phyloP scores from a whole-genome alignment of 2,329 filamentous ascomycete species.

The Xylariomycetidae sp. region DNA sequence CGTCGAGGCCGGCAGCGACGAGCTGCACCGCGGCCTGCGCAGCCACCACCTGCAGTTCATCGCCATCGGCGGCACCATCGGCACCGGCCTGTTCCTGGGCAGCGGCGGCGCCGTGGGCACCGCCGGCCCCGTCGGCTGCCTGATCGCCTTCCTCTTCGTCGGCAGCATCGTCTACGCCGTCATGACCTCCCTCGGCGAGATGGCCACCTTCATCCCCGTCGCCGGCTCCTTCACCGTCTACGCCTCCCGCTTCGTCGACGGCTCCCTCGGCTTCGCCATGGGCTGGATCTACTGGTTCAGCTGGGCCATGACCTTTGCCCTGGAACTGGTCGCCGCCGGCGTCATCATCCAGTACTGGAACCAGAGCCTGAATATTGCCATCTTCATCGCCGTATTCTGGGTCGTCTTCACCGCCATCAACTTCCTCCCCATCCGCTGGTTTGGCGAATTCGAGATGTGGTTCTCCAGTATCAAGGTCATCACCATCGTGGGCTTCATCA shows the following conservation, averaged over 20 bases:
- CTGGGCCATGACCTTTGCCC: constrained; percentile 64
- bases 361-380: constrained; percentile 53
- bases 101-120: constrained; percentile 56
- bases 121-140: constrained; percentile 58
- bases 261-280: constrained; percentile 68
- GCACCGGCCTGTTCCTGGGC: constrained; percentile 67
- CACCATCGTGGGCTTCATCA: constrained; percentile 68
- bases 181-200: constrained; percentile 65
- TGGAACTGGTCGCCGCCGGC: constrained; percentile 67
- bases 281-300: constrained; percentile 82
- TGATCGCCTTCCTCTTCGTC: constrained; percentile 65
- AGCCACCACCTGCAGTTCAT: constrained; percentile 31
- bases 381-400: constrained; percentile 72
- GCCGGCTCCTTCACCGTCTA: constrained; percentile 72
- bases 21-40: constrained; percentile 27
- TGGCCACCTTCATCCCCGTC: constrained; percentile 73
- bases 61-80: constrained; percentile 53
- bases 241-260: constrained; percentile 64
- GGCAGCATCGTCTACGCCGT: constrained; percentile 69
- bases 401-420: constrained; percentile 63
- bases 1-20: constrained; percentile 22
- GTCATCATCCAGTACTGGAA: constrained; percentile 75
- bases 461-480: constrained; percentile 72
- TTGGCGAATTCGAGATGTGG: constrained; percentile 75
- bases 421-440: constrained; percentile 64